Base-by-base conservation (phyloP, 1,139 yeast genomes). In the Kodamaea plutei region DNA sequence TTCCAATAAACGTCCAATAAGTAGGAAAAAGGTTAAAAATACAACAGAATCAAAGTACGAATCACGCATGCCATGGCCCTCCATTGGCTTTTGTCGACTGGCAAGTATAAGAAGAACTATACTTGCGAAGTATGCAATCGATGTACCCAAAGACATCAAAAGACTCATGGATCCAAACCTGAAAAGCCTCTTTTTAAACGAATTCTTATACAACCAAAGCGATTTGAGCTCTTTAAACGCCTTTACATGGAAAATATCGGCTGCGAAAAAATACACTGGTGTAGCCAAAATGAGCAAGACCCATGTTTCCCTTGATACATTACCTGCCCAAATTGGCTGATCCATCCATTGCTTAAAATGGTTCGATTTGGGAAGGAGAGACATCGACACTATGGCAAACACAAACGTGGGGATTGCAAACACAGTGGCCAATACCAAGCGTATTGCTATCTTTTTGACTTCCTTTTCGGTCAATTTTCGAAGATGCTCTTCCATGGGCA, bases 41-140 rank as follows among this genome's bases (percentile, higher is more conserved):
- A 83, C 87, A 22, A 82, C 91, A 2, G 89, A 78, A 48, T 83
- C 93, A 51, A 83, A 83, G 45, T 80, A 83, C 0, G 85, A 77
- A 2, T 84, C 76, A 15, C 76, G 69, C 34, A 69, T 69, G 0
- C 79, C 84, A 15, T 25, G 29, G 5, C 15, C 20, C 5, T n/a
- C n/a, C 27, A 15, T 28, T 3, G 34, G 29, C 15, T 25, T 18
- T 15, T 27, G 31, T 14, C 17, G 23, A 4, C 31, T 14, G 8
- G 31, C 30, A 11, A 34, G 26, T 2, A 58, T 64, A 16, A 83
- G 55, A 29, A 80, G 55, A 0, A 70, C 79, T 30, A 83, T 68
- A 48, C 87, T 78, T 2, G 87, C 74, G 53, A 80, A 68, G 49
- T 82, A 83, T 0, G 91, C 75, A 17, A 83, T 76, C 0, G 83